Evolutionary conservation across 2,329 filamentous ascomycete species (phyloP).

Genomic region (Neofusicoccum kwambonambiense): DNA sequence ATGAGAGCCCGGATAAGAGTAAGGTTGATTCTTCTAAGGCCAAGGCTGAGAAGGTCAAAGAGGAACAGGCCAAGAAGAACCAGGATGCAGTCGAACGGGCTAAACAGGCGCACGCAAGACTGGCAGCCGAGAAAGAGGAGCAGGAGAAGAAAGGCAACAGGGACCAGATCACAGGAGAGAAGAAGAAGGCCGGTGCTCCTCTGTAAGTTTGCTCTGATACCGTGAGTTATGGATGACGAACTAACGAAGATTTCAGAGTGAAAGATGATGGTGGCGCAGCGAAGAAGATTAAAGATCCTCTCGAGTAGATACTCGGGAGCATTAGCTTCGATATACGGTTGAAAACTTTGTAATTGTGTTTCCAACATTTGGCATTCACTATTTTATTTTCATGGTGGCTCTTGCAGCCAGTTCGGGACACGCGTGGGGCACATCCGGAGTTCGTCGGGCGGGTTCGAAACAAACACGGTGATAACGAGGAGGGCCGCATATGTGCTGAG

Average conservation of each 20-base stretch:
- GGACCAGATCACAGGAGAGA: constrained; percentile 3
- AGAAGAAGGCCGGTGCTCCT: constrained; percentile 8
- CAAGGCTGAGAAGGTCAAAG: constrained; percentile 1
- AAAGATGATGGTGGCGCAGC: not conserved
- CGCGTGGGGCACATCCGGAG: not conserved
- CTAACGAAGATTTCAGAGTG: not conserved
- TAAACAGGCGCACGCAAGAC: not conserved
- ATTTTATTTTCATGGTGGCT: constrained; percentile 9
- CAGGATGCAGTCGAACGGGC: not conserved
- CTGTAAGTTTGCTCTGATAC: not conserved
- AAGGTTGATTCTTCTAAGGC: not conserved
- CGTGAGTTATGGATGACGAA: too few relatives aligned
- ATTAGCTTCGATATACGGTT: constrained; percentile 8
- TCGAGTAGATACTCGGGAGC: constrained; percentile 2
- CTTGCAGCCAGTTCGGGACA: not conserved
- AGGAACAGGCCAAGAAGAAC: constrained; percentile 8
- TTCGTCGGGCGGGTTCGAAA: not conserved
- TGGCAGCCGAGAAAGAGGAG: not conserved
- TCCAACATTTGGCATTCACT: constrained; percentile 1
- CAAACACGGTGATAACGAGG: not conserved
- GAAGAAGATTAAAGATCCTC: constrained; percentile 19
- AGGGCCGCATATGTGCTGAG: not conserved
- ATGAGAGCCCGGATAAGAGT: not conserved
- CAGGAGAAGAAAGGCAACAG: not conserved
- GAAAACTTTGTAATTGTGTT: constrained; percentile 4